Conservation (phyloP, 345 rosid species). For the Sisymbrium irio region DNA sequence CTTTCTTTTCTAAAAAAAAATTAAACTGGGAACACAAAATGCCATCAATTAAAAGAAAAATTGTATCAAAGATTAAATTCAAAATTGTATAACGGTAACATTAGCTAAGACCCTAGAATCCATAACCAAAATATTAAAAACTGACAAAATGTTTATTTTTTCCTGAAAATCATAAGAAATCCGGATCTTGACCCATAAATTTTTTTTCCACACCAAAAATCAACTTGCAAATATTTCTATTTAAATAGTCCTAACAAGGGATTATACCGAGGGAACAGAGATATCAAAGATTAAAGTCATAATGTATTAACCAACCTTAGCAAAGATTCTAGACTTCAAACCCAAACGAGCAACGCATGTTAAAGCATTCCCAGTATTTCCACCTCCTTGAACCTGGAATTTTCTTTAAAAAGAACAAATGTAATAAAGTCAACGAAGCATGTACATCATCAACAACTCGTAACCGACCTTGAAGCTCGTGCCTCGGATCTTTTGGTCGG, state of each 20-base stretch:
- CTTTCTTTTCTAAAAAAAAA: too few relatives aligned
- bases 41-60: background rate
- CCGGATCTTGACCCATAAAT: too few relatives aligned
- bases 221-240: too few relatives aligned
- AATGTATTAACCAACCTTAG: constrained; percentile 42
- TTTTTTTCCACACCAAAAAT: too few relatives aligned
- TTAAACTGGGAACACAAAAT: too few relatives aligned
- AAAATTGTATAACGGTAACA: background rate
- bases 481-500: constrained; percentile 77
- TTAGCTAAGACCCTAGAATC: too few relatives aligned
- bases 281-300: background rate
- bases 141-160: too few relatives aligned
- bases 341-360: constrained; percentile 68
- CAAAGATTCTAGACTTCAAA: constrained; percentile 49
- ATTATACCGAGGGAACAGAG: too few relatives aligned
- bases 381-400: constrained; percentile 70
- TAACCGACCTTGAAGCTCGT: constrained; percentile 56
- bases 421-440: constrained; percentile 16
- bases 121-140: too few relatives aligned
- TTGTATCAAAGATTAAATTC: background rate
- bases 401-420: background rate
- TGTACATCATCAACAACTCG: background rate
- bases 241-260: too few relatives aligned
- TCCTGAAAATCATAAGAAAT: too few relatives aligned
- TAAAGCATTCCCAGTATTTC: constrained; percentile 61